These are phyloP conservation scores for Penicillium pancosmium DNA, from an alignment of 495 filamentous ascomycete species.

Conservation along the genomic window DNA sequence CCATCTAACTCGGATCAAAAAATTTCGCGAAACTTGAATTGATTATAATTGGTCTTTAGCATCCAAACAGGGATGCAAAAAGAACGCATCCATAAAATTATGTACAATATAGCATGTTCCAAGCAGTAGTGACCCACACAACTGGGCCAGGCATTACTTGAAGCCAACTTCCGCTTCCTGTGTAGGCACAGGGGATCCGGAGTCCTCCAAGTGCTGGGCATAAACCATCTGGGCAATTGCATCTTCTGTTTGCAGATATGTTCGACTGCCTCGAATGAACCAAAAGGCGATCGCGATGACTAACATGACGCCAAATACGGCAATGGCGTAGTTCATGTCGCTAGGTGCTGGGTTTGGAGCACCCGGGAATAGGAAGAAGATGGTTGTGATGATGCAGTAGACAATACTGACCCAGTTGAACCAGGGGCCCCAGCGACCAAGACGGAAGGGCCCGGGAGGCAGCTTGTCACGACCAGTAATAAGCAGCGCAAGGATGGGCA, in stretches of 20 bases:
- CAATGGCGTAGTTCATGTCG: conserved; percentile 56
- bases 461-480: conserved; percentile 46
- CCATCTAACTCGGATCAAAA: no score
- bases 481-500: conserved; percentile 48
- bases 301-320: conserved; percentile 53
- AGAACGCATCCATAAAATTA: not conserved
- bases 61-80: not conserved
- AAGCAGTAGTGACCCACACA: not conserved
- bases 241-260: conserved; percentile 46
- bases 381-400: conserved; percentile 49
- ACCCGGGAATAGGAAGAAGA: conserved; percentile 53
- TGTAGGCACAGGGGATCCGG: not conserved
- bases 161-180: conserved; percentile 46
- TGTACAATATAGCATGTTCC: not conserved
- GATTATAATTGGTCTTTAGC: not conserved
- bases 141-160: not conserved
- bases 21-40: not conserved
- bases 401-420: conserved; percentile 48
- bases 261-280: conserved; percentile 41
- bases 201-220: conserved; percentile 42
- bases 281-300: conserved; percentile 48
- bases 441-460: conserved; percentile 39
- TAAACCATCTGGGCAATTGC: conserved; percentile 44
- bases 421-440: conserved; percentile 42
- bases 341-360: conserved; percentile 39